Evolutionary conservation across 2,329 filamentous ascomycete genomes (phyloP), one percentile per base, ranked within the genome.

Genomic region (Colletotrichum sp.): DNA sequence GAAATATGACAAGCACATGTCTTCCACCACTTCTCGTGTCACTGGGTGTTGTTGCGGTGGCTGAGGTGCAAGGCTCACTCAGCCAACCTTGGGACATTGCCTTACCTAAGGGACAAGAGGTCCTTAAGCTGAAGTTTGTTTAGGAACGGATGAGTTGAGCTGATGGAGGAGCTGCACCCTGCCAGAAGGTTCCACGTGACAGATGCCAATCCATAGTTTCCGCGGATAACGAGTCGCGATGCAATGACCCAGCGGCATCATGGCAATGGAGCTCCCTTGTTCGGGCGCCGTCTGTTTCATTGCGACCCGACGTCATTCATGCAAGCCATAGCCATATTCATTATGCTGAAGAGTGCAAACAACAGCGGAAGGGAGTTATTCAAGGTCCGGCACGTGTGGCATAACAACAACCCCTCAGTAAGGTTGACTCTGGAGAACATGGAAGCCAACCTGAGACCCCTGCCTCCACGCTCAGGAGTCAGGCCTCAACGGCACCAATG

Each of bases 401-500:
- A 72, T 67, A 44, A 60, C 49, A 32, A 65, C 62, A 32, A 65
- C 62, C 52, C 64, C 36, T 55, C 69, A 72, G 57, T 32, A 73
- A 24, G 32, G 39, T 63, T 70, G 34, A 39, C 67, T 36, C 36
- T 68, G 32, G 59, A 59, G 52, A 72, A 63, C 18, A 49, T 52
- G 12, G 44, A 52, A 21, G 44, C 44, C 44, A 52, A 13, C 57
- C 52, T 63, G 52, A 67, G 26, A 73, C 70, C 73, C 73, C 44
- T 76, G 73, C 70, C 57, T 55, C 64, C 44, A 52, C 44, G 44
- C 44, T 52, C 44, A 52, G 44, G 44, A 52, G 44, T 52, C 73
- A 76, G 73, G 73, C 70, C 60, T 67, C 73, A 64, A 73, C 30
- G 69, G 73, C 63, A 73, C 70, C 65, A 69, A 76, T 69, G 8